Evolutionary conservation across 345 rosid genomes (phyloP), one percentile per base, ranked within the genome.

Genomic region (Ricinus communis): DNA sequence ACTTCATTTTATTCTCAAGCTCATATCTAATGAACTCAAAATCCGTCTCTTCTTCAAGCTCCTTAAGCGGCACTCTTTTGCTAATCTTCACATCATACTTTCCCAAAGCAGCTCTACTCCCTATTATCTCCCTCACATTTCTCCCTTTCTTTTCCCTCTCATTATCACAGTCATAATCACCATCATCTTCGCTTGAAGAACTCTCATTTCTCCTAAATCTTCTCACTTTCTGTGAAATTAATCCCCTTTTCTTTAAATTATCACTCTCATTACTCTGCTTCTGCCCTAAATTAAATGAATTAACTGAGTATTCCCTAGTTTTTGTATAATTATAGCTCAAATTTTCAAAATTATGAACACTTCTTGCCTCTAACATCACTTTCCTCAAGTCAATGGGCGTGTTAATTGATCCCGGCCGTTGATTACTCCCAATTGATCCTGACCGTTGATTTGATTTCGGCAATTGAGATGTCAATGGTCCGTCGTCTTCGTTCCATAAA

Each of bases 401-500:
- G 70, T 31, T 62, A 18, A 78, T 50, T 45, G 71, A 43, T 13
- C 59, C 66, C 8, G 24, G 43, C 41, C 33, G 57, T 21, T 59
- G 78, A 60, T 47, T 46, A 40, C 24, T 4, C 65, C 66, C 58
- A n/a, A 65, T 62, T 11, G 71, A 66, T 22, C 71, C 68, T 40
- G 78, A 68, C 68, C 80, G 62, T 59, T 52, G 77, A 80, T 66
- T 77, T 8, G 79, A 66, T 27, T 27, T 12, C 14, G 52, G 55
- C 18, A 45, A 52, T 16, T 75, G 18, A 6, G 77, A 54, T 73
- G 75, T 84, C 65, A 90, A 65, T 0, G 97, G 94, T 4, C 98
- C 99, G 14, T 90, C 97, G 13, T 82, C 81, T 54, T 93, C 86
- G 31, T 93, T 93, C 98, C 98, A 96, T 79, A 96, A 77, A 72